phyloP scores from a whole-genome alignment of 352 stramenopile species.

The Phytophthora quininea region DNA sequence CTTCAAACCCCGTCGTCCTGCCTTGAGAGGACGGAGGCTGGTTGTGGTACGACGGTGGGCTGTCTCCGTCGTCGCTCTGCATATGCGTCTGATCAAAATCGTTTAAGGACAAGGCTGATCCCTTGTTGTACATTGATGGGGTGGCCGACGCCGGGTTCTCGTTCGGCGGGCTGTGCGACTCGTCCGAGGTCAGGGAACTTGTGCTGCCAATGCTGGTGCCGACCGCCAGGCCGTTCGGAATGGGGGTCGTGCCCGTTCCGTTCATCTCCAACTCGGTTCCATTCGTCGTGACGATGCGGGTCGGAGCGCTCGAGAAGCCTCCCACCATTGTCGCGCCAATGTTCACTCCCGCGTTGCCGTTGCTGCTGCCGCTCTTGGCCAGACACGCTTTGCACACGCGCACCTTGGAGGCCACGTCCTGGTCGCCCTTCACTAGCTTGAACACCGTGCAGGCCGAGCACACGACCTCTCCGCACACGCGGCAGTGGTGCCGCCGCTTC shows the following conservation, averaged over 20 bases:
- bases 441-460: constrained; percentile 82
- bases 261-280: constrained; percentile 40
- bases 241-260: constrained; percentile 3
- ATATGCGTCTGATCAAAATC: constrained; percentile 52
- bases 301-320: constrained; percentile 22
- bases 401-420: constrained; percentile 56
- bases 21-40: constrained; percentile 27
- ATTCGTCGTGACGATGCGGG: constrained; percentile 33
- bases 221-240: constrained; percentile 18
- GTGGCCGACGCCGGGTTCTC: constrained; percentile 36
- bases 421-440: constrained; percentile 70
- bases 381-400: constrained; percentile 84
- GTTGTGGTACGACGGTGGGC: constrained; percentile 31
- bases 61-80: constrained; percentile 35
- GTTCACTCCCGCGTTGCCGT: constrained; percentile 7
- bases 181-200: constrained; percentile 57
- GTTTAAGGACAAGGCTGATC: constrained; percentile 47
- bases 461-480: constrained; percentile 88
- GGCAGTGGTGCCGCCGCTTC: constrained; percentile 86
- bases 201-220: constrained; percentile 50
- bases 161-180: constrained; percentile 45
- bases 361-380: constrained; percentile 54
- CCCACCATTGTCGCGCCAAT: constrained; percentile 29
- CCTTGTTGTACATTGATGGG: constrained; percentile 40
- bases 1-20: constrained; percentile 36